A percentile compares a stretch with the other conserved stretches of the same genome.
phyloP scores from a whole-genome alignment of 2,329 filamentous ascomycete species.

The Pyrenophora teres region DNA sequence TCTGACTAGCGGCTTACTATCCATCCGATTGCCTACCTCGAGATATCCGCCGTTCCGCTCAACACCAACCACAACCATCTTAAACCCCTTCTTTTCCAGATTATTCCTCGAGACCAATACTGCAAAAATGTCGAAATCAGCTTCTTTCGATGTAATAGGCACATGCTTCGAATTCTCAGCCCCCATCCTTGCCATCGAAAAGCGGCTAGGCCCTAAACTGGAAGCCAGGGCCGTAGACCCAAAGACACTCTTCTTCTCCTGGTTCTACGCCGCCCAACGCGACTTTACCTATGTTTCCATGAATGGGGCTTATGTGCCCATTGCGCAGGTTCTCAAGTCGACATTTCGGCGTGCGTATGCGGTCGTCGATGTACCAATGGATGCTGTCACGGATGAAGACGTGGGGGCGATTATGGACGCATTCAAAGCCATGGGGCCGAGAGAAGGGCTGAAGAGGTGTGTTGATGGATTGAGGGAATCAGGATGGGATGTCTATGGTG shows the following conservation, averaged over 20 bases:
- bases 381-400: conserved; percentile 25
- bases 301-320: conserved; percentile 23
- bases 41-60: not conserved
- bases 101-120: not conserved
- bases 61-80: not conserved
- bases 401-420: conserved; percentile 26
- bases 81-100: no score
- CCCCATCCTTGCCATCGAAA: conserved; percentile 26
- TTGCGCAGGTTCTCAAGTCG: conserved; percentile 24
- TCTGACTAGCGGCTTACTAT: no score
- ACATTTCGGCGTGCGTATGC: conserved; percentile 28
- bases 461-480: conserved; percentile 26
- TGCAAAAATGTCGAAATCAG: conserved; percentile 22
- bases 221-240: conserved; percentile 17
- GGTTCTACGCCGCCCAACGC: conserved; percentile 36
- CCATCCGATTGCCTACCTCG: no score
- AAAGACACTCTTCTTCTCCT: conserved; percentile 33
- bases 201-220: conserved; percentile 21
- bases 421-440: conserved; percentile 27
- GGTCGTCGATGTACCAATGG: conserved; percentile 23
- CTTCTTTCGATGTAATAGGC: conserved; percentile 35
- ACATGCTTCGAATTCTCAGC: conserved; percentile 29
- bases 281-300: conserved; percentile 35
- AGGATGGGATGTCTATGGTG: conserved; percentile 28
- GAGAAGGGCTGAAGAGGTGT: conserved; percentile 26